These are phyloP conservation scores for Trichophaea hybrida DNA, from an alignment of 2,329 filamentous ascomycete genomes.

Conservation along the genomic window DNA sequence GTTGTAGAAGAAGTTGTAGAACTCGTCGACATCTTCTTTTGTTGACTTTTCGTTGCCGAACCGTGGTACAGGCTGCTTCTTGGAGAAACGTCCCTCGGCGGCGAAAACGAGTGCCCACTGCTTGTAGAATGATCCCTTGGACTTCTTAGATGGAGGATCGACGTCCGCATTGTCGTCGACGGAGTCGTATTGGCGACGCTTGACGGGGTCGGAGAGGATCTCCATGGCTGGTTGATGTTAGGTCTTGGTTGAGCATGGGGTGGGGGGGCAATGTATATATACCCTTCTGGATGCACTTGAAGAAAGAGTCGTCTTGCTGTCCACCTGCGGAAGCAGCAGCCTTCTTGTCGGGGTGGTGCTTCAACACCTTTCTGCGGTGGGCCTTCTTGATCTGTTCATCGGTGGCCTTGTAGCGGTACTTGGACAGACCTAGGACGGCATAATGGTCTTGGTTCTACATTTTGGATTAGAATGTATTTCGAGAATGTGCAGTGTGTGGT, in stretches of 20 bases:
- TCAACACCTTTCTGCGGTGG: slow-evolving; percentile 98
- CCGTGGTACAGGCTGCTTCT: slow-evolving; percentile 69
- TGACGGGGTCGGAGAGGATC: slow-evolving; percentile 77
- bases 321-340: slow-evolving; percentile 73
- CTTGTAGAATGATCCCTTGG: slow-evolving; percentile 91
- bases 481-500: neutral
- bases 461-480: neutral
- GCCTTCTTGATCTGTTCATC: slow-evolving; percentile 98
- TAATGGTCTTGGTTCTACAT: slow-evolving; percentile 85
- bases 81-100: slow-evolving; percentile 84
- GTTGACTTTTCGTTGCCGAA: slow-evolving; percentile 73
- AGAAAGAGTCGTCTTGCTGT: slow-evolving; percentile 91
- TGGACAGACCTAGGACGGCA: slow-evolving; percentile 81
- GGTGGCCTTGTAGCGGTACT: slow-evolving; percentile 81
- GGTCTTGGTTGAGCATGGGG: slow-evolving; percentile 75
- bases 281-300: slow-evolving; percentile 97
- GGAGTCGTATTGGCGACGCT: slow-evolving; percentile 89
- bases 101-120: slow-evolving; percentile 84
- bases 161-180: slow-evolving; percentile 90
- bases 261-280: slow-evolving; percentile 82
- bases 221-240: slow-evolving; percentile 36
- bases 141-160: slow-evolving; percentile 84
- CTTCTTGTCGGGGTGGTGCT: slow-evolving; percentile 98
- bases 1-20: slow-evolving; percentile 99
- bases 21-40: slow-evolving; percentile 80